Conservation (phyloP, 2,329 filamentous ascomycete genomes). For the Aspergillus thermomutatus region DNA sequence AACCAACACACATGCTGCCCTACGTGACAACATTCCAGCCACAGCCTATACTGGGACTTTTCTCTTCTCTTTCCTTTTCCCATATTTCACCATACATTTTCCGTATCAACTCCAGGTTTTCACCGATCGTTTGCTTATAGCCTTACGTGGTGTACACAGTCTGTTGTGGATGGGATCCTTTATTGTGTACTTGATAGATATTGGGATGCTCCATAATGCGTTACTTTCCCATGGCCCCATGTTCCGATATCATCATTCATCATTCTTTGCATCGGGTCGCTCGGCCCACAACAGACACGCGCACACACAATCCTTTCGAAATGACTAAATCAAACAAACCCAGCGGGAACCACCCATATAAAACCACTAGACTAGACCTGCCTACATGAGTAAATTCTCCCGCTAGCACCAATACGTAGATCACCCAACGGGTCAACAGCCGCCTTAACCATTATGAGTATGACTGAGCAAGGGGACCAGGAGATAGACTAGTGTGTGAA, state of each 20-base stretch:
- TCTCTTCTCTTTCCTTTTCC: not conserved
- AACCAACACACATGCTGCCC: conserved; percentile 18
- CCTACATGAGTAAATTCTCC: conserved; percentile 6
- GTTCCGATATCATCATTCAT: conserved; percentile 10
- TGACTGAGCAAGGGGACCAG: not conserved
- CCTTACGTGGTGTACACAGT: not conserved
- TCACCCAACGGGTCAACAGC: conserved; percentile 10
- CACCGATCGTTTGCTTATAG: not conserved
- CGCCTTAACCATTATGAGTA: not conserved
- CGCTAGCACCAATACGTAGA: conserved; percentile 17
- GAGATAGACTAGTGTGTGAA: not conserved
- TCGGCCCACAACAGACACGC: conserved; percentile 12
- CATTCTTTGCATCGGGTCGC: conserved; percentile 17
- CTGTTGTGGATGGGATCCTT: not conserved
- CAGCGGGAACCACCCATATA: conserved; percentile 8
- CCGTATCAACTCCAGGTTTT: conserved; percentile 2
- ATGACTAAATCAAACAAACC: conserved; percentile 9
- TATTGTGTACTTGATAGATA: not conserved
- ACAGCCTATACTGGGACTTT: conserved; percentile 5
- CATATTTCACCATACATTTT: not conserved
- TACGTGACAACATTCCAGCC: conserved; percentile 23
- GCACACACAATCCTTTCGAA: not conserved
- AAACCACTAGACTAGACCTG: not conserved
- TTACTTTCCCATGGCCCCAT: conserved; percentile 5
- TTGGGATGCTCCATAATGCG: not conserved